Evolutionary conservation across 495 filamentous ascomycete species (phyloP), one percentile per base, ranked within the genome.

Genomic region (Hyaloscypha hepaticicola): DNA sequence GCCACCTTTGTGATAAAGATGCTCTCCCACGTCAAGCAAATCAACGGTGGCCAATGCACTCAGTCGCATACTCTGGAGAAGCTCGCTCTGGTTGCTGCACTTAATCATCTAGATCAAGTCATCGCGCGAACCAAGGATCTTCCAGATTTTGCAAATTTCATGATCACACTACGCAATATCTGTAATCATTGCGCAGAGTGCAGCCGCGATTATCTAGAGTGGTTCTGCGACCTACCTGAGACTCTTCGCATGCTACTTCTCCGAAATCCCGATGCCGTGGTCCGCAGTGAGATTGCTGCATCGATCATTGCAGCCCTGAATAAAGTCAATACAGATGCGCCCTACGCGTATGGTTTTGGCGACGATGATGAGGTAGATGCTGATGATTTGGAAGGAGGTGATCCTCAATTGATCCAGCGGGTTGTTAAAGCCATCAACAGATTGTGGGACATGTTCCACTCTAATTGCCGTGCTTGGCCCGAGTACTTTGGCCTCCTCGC

Each of bases 71-170:
- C 63, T 12, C 72, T 86, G 45, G 89, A 92, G 72, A 81, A 80
- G 33, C 70, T 80, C 31, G 85, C 84, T 12, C 78, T 96, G 56
- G 78, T 78, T n/a, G 81, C 92, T 56, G 86, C 85, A 9, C 73
- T 97, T 27, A 83, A 90, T 60, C 88, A 92, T 58, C 73, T 96
- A 21, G 90, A 94, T 69, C 89, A 93, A 68, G 80, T 96, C 55
- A 78, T 91, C n/a, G 85, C 88, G 3, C 82, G 91, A 64, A 78
- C 85, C 1, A 93, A 92, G 72, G 90, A 94, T 51, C 72, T 81
- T 2, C 77, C 85, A 0, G 84, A 88, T 33, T 88, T 90, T 56
- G 81, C 86, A 2, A 68, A 69, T 5, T 84, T 90, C 58, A 77
- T 85, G 49, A 65, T 60, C 2, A 77, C 83, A 29, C 72, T 96